Evolutionary conservation across 805 yeast genomes (phyloP), one percentile per base, ranked within the genome.

Genomic region (Candida pini): DNA sequence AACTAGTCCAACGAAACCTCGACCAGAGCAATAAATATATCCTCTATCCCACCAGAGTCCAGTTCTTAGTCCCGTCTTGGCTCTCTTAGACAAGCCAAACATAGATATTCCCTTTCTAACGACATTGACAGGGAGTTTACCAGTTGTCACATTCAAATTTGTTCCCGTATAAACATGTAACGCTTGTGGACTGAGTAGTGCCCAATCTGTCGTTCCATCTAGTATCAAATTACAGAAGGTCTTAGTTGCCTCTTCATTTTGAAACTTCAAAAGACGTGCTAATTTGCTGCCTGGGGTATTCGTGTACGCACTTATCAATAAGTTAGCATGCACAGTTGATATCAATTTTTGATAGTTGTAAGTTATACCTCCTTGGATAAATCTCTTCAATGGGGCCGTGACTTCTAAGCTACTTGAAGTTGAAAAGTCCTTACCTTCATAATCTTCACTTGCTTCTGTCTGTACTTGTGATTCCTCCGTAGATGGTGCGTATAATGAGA

Each of bases 191-290:
- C 69, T 62, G 30, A 79, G 60, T 4, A 79, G 37, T 1, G 80
- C 81, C 82, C 83, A 79, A 46, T 79, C 87, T 14, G 54, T 53
- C 1, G 72, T 59, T 2, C 87, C 87, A 42, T 79, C 82, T 38
- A 79, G 49, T 3, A 59, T 40, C 18, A 79, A 38, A 27, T 56
- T 61, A 8, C 66, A 68, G 41, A 74, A 67, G 3, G 77, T 59
- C 30, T 62, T 66, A 14, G 56, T 29, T 38, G 47, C 34, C 28
- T 42, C 30, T 5, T 33, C 25, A 12, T 42, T 25, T 41, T 41
- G 31, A 14, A 24, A 22, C 22, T 12, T 33, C 8, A 30, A 23
- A 2, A 26, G 9, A 5, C 28, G 14, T 51, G 48, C n/a, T 6
- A 33, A 2, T 9, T 22, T 21, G 6, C 28, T 24, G 9, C 27